Conservation (phyloP, 192 early-diverging fungal genomes). For the Podochytrium sp. region DNA sequence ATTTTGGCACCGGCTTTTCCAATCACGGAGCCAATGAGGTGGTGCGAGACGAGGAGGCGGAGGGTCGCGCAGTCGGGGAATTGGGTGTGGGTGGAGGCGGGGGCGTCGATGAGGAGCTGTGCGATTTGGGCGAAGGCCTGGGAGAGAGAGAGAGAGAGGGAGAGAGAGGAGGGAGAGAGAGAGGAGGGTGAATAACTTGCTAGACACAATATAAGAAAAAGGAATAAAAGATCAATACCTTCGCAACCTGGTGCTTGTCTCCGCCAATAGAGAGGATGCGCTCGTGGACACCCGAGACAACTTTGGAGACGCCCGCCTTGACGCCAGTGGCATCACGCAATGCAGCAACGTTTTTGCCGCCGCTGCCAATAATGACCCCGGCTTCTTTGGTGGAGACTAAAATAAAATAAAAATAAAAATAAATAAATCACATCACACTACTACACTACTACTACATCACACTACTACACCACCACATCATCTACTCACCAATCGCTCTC, state of each 20-base stretch:
- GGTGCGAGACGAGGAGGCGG: constrained; percentile 68
- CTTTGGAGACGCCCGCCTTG: constrained; percentile 89
- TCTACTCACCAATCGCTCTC: no score
- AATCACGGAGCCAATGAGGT: constrained; percentile 94
- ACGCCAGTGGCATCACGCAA: constrained; percentile 81
- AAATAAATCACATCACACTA: no score
- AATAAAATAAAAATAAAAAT: no score
- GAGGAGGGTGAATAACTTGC: background rate
- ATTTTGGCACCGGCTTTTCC: constrained; percentile 75
- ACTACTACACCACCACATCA: no score
- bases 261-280: constrained; percentile 54
- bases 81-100: constrained; percentile 80
- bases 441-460: no score
- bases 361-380: constrained; percentile 66
- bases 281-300: constrained; percentile 84
- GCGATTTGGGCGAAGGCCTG: constrained; percentile 81
- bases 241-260: constrained; percentile 23
- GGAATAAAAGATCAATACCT: constrained; percentile 20
- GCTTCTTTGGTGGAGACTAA: constrained; percentile 92
- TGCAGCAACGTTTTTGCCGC: constrained; percentile 85
- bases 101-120: constrained; percentile 37
- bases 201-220: background rate
- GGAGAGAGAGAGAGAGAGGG: no score
- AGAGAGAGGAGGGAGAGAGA: constrained; percentile 36
- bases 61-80: constrained; percentile 47